Base-by-base conservation (phyloP, 306 rosid genomes). In the Acacia melanoxylon region DNA sequence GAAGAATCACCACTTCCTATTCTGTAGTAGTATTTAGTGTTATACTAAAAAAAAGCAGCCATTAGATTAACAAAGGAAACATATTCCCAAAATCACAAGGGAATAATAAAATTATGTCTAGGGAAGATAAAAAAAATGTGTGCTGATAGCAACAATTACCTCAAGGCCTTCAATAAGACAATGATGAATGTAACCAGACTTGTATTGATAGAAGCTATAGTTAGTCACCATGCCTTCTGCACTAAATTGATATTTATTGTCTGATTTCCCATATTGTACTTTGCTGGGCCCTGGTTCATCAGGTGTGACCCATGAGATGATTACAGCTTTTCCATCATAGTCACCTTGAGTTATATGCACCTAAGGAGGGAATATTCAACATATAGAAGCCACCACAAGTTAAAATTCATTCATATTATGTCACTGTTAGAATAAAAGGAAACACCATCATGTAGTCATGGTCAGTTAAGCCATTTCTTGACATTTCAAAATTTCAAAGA, bases 261-360 rank as follows among this genome's bases (percentile, higher is more conserved):
- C 83, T 66, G 93, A 80, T 51, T 83, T 89, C 48, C 99, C 97
- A 82, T 84, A 93, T 25, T 86, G 86, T 51, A 95, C 97, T 84
- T 31, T 78, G 85, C 83, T 83, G 68, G 88, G 19, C 74, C 92
- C 99, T 58, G 94, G 91, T 79, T 88, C 90, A 52, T 92, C 88
- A 6, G 90, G 69, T 2, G 98, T 93, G 77, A 95, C 91, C 99
- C 99, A 93, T 74, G 99, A 93, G 83, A 95, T 80, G 31, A 93
- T 91, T 45, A 93, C 94, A 59, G 99, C 97, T 86, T 83, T 92
- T 76, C 97, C 99, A 73, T 95, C 97, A 69, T 93, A 93, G 85
- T 95, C 99, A 51, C 98, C 99, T 87, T 95, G 99, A 33, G 99
- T 93, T 72, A 95, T 91, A 79, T 92, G 99, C 85, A 95, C 99